A percentile compares a stretch with the other conserved stretches of the same genome.
Evolutionary conservation across 2,329 filamentous ascomycete species (phyloP).

Genomic region (Aspergillus brunneoviolaceus): DNA sequence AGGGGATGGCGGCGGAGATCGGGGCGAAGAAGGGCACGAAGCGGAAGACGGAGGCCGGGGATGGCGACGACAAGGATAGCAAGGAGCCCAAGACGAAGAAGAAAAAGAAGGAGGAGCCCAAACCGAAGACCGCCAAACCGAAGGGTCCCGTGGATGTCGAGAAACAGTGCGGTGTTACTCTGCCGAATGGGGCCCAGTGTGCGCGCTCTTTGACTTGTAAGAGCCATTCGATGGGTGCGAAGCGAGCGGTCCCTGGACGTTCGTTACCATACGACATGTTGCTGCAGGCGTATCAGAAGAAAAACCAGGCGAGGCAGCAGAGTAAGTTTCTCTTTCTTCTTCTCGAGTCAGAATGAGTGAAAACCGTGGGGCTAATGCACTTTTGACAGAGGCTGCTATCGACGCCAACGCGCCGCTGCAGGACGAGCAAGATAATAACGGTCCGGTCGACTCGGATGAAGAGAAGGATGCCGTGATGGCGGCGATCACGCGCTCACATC

Average conservation of each 20-base stretch:
- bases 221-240: slow-evolving; percentile 91
- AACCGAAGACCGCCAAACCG: slow-evolving; percentile 77
- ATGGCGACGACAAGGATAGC: slow-evolving; percentile 65
- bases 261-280: slow-evolving; percentile 92
- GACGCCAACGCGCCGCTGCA: slow-evolving; percentile 90
- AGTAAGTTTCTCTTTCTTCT: slow-evolving; percentile 56
- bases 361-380: slow-evolving; percentile 16
- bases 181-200: slow-evolving; percentile 83
- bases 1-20: slow-evolving; percentile 54
- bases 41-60: slow-evolving; percentile 67
- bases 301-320: slow-evolving; percentile 97
- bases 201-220: slow-evolving; percentile 90
- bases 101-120: slow-evolving; percentile 93
- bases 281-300: slow-evolving; percentile 86
- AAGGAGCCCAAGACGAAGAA: slow-evolving; percentile 77
- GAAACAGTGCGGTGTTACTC: slow-evolving; percentile 83
- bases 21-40: slow-evolving; percentile 68
- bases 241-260: slow-evolving; percentile 80
- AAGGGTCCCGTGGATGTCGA: slow-evolving; percentile 95
- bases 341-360: slow-evolving; percentile 1
- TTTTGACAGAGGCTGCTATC: slow-evolving; percentile 74
- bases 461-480: slow-evolving; percentile 88
- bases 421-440: slow-evolving; percentile 78
- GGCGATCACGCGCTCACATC: slow-evolving; percentile 71
- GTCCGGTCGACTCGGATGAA: slow-evolving; percentile 89